Base-by-base conservation (phyloP, 495 filamentous ascomycete genomes). In the Pyrenula massariospora region DNA sequence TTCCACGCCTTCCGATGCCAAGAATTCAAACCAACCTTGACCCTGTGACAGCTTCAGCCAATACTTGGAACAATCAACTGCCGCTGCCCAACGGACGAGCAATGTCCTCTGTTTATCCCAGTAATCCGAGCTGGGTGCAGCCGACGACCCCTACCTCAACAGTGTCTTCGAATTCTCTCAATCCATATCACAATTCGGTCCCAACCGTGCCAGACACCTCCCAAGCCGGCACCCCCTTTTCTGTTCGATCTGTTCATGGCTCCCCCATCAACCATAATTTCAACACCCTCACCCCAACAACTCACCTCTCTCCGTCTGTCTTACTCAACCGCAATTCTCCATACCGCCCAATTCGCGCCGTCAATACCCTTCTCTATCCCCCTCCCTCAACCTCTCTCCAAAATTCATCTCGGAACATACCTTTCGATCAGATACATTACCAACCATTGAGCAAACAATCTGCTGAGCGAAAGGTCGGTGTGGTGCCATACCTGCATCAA, bases 381-480 rank as follows among this genome's bases (percentile, higher is more conserved):
- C 89, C 93, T 53, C 88, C 90, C 0, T 88, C 88, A 12, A 77
- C 81, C 0, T 87, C 89, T 11, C 78, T 95, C 51, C 82, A 91
- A 52, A 84, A 88, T 59, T 85, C 87, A 57, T 65, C 81, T 66
- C 75, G 76, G 58, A 73, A 70, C 57, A 59, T 86, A 66, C 66
- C 79, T 56, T 73, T 86, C 66, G 74, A 89, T 61, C 88, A 96
- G 71, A 96, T 98, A 90, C 93, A 95, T 63, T 98, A 96, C 61
- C 92, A 95, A 62, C 88, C 92, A 2, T 70, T 98, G 10, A 87
- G 88, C 2, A 88, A 89, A 64, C 69, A 78, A 10, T 77, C 81
- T 2, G 80, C 84, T 53, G 89, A 96, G 58, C 79, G 84, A 54
- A 84, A 86, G 56, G 86, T 86, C 2, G 93, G 93, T 15, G 79